Base-by-base conservation (phyloP, 768 basidiomycete genomes). In the Termitomyces eurrhizus region DNA sequence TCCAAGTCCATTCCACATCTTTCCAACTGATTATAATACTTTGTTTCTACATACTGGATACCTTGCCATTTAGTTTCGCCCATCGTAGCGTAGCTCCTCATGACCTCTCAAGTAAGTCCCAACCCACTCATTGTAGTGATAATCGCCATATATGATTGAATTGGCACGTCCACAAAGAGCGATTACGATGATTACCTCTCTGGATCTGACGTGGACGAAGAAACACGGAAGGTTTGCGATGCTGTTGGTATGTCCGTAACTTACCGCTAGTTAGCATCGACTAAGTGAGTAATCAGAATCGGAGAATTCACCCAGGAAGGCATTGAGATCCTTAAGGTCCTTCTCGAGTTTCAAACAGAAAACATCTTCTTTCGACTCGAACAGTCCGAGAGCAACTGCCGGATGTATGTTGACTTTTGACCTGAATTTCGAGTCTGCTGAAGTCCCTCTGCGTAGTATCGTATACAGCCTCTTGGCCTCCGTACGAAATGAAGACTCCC, bases 281-380 rank as follows among this genome's bases (percentile, higher is more conserved):
- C 32, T 36, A 41, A 39, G 44, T 41, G 11, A 24, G 16, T 35
- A 7, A n/a, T 52, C 41, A 65, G 61, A 62, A 32, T 57, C 35
- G 8, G 1, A 33, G n/a, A 18, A 37, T n/a, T 62, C 61, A 0
- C 64, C 64, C 4, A 14, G 1, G 12, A 65, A 62, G 35, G 44
- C 52, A n/a, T 13, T 24, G 7, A 46, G 4, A 7, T n/a, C 35
- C 18, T 26, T 18, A 14, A 36, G 33, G 8, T 45, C 57, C 16
- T 51, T 51, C 29, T 50, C 57, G 4, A 58, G 39, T 7, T 41
- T 33, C 12, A 41, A 51, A 18, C 8, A 2, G 14, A 36, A 46
- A 32, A 12, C 41, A 33, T 42, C 29, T 37, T 29, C n/a, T 33
- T 32, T 7, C n/a, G 11, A 7, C 29, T 21, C n/a, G 16, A 55